Conservation (phyloP, 2,329 filamentous ascomycete genomes). For the Stemphylium beticola region DNA sequence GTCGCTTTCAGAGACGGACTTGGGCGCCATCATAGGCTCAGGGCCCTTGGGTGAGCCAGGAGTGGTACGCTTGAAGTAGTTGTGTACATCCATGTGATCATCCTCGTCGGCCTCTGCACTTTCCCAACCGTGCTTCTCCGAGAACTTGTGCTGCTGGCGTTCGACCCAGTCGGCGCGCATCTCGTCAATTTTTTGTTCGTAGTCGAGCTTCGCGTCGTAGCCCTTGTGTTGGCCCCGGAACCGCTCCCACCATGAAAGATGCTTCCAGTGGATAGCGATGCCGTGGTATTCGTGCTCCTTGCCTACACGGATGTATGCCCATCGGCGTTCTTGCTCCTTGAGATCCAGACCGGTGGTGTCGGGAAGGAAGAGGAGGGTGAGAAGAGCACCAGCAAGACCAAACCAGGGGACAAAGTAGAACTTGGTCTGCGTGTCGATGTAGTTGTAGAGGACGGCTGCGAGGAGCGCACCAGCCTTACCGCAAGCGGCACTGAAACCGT, state of each 20-base stretch:
- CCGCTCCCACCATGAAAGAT: slow-evolving; percentile 88
- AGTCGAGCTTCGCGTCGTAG: slow-evolving; percentile 77
- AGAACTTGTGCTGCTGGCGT: slow-evolving; percentile 60
- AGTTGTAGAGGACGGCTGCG: slow-evolving; percentile 91
- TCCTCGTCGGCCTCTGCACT: slow-evolving; percentile 39
- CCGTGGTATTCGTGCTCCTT: slow-evolving; percentile 86
- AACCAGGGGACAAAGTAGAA: slow-evolving; percentile 97
- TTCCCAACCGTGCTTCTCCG: slow-evolving; percentile 38
- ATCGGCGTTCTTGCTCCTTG: slow-evolving; percentile 95
- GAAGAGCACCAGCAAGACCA: slow-evolving; percentile 81
- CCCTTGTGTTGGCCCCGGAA: slow-evolving; percentile 76
- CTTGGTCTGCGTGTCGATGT: slow-evolving; percentile 82
- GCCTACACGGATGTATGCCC: slow-evolving; percentile 82
- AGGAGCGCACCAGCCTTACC: slow-evolving; percentile 89
- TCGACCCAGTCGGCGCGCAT: slow-evolving; percentile 67
- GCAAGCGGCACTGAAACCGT: slow-evolving; percentile 90
- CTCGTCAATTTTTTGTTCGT: slow-evolving; percentile 82
- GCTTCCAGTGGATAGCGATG: slow-evolving; percentile 86
- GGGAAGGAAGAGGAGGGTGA: slow-evolving; percentile 88
- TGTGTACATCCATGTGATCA: slow-evolving; percentile 39
- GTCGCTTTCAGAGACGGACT: slow-evolving; percentile 17
- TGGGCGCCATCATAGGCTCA: slow-evolving; percentile 28
- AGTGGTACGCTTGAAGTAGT: slow-evolving; percentile 42
- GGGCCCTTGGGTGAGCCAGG: slow-evolving; percentile 13
- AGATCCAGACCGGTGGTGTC: slow-evolving; percentile 96